Evolutionary conservation across 1,284 basidiomycete genomes (phyloP), one percentile per base, ranked within the genome.

Genomic region (Apiotrichum porosum): DNA sequence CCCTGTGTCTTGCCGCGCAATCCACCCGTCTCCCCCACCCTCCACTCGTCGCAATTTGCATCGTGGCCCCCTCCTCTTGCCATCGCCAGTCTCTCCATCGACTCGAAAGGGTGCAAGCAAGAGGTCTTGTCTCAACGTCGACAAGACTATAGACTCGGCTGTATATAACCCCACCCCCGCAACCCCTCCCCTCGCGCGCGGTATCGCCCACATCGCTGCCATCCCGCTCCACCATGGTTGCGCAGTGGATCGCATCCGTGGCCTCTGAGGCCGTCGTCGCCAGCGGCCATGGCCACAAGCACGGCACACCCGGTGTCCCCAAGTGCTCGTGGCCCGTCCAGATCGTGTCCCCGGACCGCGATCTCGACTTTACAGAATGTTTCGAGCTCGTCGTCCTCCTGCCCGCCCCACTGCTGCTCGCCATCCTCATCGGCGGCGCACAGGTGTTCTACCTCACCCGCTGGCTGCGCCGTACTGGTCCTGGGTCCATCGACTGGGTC

Each of bases 311-410:
- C 3, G 53, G 51, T 17, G 42, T 37, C 23, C 48, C 44, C 14
- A 32, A 32, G 22, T 71, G 68, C 48, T 34, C 49, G 1, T 72
- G 66, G 65, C 69, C 69, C 0, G 51, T 63, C 23, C 39, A 52
- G 17, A 52, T 68, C 39, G 40, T 68, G 35, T 90, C 87, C 9
- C 67, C 60, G 8, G 56, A 73, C 0, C 80, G 87, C 47, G 76
- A 80, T 22, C 87, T 91, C 62, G 91, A 95, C 71, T 65, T 86
- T 13, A 86, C 89, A 1, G 80, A 82, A 8, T 97, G 92, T 71
- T 89, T 88, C 60, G 86, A 93, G 63, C 83, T 86, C 56, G 82
- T 80, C 26, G 64, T 83, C n/a, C 37, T 89, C 1, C 66, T 85
- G 3, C 76, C 83, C 0, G 61, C 76, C 1, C 66, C 84, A 1